Percentiles rank a stretch among this genome's conserved stretches.
phyloP scores from a whole-genome alignment of 306 rosid species.

The Pachyrhizus erosus region DNA sequence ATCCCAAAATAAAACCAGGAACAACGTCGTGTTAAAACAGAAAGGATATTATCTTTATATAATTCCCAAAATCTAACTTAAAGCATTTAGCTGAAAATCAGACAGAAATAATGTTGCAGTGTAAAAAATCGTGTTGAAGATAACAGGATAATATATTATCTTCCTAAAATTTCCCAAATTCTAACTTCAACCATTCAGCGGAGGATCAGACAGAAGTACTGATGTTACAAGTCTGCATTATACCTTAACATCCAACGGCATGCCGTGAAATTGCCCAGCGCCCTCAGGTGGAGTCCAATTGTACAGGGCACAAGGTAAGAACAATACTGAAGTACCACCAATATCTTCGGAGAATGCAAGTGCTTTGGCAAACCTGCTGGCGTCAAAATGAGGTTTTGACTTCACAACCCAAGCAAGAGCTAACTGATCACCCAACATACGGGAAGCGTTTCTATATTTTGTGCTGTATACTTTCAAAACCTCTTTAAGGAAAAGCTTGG shows the following conservation, averaged over 20 bases:
- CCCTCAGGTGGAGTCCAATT: conserved; percentile 99
- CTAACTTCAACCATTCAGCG: conserved; percentile 7
- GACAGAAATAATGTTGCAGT: neutral
- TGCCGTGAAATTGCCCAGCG: conserved; percentile 96
- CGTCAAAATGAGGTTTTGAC: conserved; percentile 74
- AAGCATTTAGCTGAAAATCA: neutral
- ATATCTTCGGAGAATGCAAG: conserved; percentile 68
- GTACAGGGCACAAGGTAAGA: conserved; percentile 79
- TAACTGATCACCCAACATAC: conserved; percentile 97
- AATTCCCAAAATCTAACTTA: neutral
- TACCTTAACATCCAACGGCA: conserved; percentile 96
- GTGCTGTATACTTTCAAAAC: conserved; percentile 70
- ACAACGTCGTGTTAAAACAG: neutral
- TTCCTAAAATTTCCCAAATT: neutral
- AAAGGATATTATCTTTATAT: neutral
- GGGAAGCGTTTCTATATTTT: conserved; percentile 74
- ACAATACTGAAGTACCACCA: conserved; percentile 66
- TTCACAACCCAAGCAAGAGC: conserved; percentile 95
- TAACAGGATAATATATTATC: neutral
- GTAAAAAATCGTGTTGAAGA: neutral
- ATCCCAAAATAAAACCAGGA: conserved; percentile 20
- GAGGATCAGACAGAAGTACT: conserved; percentile 3
- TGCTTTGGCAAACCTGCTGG: conserved; percentile 62
- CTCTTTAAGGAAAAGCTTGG: conserved; percentile 74
- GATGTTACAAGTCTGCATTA: neutral